Evolutionary conservation across 768 basidiomycete genomes (phyloP), one percentile per base, ranked within the genome.

Genomic region (Mrakia gelida): DNA sequence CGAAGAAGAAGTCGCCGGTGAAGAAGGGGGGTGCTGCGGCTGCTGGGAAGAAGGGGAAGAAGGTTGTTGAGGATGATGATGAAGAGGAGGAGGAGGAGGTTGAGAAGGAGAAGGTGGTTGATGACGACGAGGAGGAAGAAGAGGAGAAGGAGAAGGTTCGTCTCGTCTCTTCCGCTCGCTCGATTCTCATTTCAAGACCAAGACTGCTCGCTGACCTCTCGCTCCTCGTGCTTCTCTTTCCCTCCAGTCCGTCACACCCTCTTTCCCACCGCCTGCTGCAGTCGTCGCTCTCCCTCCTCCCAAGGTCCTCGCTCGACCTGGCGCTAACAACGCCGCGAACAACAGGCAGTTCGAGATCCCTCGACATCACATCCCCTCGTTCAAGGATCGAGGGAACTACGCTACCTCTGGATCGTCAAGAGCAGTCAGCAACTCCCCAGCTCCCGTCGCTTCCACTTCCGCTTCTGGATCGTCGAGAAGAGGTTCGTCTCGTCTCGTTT

Each of bases 1-100:
- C 23, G 67, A 70, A 65, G 63, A 65, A 65, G 63, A 38, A 38
- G 38, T 38, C 38, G 38, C 38, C 38, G 71, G 43, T 43, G 71
- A 41, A 67, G 65, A 62, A 62, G 61, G 15, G 3, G n/a, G 49
- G 9, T 52, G 49, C 8, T 38, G 38, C 70, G 16, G 49, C 8
- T 38, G 38, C 70, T 45, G 45, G 54, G 54, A 56, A 56, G 54
- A 56, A 56, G 54, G 54, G 59, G n/a, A 59, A 59, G 59, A 59
- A 59, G 59, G 59, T 59, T n/a, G 54, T 56, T 28, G 59, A 59
- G 2, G 59, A 59, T 26, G 26, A 59, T 1, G 59, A 59, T 8
- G 59, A 28, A 26, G 59, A 59, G 8, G 59, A 59, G 23, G 59
- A 59, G 26, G 26, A 13, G 59, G 26, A 59, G 23, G 59, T n/a